These are phyloP conservation scores for Phytophthora pinifolia DNA, from an alignment of 352 stramenopile genomes.

Conservation along the genomic window DNA sequence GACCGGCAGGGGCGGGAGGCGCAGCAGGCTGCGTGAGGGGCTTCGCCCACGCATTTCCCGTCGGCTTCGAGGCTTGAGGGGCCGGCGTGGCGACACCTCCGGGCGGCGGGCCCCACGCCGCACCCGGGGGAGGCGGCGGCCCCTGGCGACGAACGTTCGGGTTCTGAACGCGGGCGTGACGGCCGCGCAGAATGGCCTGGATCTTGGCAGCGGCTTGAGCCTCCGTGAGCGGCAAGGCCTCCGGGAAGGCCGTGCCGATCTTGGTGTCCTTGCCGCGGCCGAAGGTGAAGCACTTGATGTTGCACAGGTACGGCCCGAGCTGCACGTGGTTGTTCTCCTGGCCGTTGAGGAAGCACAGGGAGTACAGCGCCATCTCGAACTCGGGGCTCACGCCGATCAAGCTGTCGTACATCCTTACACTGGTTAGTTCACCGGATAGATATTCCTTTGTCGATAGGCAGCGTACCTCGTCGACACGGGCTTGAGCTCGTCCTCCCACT, in stretches of 20 bases:
- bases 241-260: constrained; percentile 82
- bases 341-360: constrained; percentile 93
- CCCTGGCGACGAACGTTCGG: constrained; percentile 29
- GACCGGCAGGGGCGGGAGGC: constrained; percentile 7
- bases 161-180: constrained; percentile 36
- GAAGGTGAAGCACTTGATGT: constrained; percentile 91
- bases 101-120: constrained; percentile 39
- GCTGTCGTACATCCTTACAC: constrained; percentile 28
- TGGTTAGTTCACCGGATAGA: background rate
- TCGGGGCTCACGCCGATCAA: constrained; percentile 95
- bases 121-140: constrained; percentile 33
- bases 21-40: constrained; percentile 20
- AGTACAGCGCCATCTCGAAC: constrained; percentile 97
- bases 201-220: constrained; percentile 78
- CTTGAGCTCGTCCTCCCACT: constrained; percentile 89
- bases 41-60: constrained; percentile 37
- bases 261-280: constrained; percentile 69
- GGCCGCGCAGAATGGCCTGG: constrained; percentile 61
- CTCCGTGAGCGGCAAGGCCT: constrained; percentile 69
- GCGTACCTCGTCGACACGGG: constrained; percentile 85
- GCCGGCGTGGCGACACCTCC: constrained; percentile 28
- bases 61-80: constrained; percentile 17
- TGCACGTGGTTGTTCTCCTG: constrained; percentile 88
- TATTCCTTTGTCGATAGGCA: background rate
- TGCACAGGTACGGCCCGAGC: constrained; percentile 81